These are phyloP conservation scores for Microcyclosporella mali DNA, from an alignment of 2,329 filamentous ascomycete species.

Conservation along the genomic window DNA sequence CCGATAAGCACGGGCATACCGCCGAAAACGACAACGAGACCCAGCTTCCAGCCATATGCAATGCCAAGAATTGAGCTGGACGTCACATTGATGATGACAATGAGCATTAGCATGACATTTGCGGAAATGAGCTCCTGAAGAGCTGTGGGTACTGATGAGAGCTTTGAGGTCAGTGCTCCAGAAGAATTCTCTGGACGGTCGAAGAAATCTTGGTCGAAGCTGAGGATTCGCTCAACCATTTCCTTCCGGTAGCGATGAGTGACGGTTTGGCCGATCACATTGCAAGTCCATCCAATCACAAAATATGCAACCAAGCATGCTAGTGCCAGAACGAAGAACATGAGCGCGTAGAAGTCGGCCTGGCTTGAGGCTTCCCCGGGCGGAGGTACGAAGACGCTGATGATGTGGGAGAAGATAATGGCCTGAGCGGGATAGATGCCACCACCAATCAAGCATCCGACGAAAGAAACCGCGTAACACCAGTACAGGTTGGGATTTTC, in stretches of 20 bases:
- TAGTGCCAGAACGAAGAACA: constrained; percentile 52
- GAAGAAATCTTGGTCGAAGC: constrained; percentile 31
- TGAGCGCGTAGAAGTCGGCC: constrained; percentile 49
- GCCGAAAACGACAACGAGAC: constrained; percentile 30
- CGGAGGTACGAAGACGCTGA: constrained; percentile 42
- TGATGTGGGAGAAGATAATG: constrained; percentile 45
- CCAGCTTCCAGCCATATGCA: constrained; percentile 34
- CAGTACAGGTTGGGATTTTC: constrained; percentile 33
- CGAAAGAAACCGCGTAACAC: constrained; percentile 34
- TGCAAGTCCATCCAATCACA: constrained; percentile 41
- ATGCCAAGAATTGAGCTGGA: constrained; percentile 28
- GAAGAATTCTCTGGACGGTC: constrained; percentile 44
- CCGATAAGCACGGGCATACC: constrained; percentile 31
- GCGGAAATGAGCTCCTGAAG: constrained; percentile 47
- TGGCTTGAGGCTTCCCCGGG: constrained; percentile 34
- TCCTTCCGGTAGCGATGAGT: constrained; percentile 33
- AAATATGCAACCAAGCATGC: constrained; percentile 42
- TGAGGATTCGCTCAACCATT: constrained; percentile 25
- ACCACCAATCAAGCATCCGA: constrained; percentile 34
- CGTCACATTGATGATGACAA: constrained; percentile 30
- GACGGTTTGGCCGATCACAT: constrained; percentile 42
- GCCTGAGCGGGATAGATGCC: constrained; percentile 45
- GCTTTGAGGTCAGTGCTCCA: constrained; percentile 42
- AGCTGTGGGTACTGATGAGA: constrained; percentile 46
- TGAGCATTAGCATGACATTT: constrained; percentile 36